Evolutionary conservation across 805 yeast genomes (phyloP), one percentile per base, ranked within the genome.

Genomic region (Barnettozyma botsteinii): DNA sequence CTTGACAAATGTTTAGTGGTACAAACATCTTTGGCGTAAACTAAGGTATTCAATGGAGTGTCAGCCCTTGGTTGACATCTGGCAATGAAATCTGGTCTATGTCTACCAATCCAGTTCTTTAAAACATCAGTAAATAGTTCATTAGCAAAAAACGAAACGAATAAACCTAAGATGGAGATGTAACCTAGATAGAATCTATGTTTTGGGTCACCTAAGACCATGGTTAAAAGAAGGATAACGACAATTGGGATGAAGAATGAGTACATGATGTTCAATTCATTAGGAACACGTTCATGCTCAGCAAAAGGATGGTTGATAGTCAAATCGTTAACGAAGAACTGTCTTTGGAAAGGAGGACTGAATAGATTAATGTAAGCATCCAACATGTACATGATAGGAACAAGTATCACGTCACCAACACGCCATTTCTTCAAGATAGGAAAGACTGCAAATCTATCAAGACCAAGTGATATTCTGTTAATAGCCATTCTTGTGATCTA

Each of bases 51-150:
- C 15, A 64, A 50, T 1, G 88, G 81, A 0, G 89, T 71, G 36
- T 66, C 79, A 2, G 62, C 60, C 24, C 63, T 65, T 4, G 96
- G 96, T 17, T 70, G 56, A 60, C 98, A 91, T 50, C 98, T 72
- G 6, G 88, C 85, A 38, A 91, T 62, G 57, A 89, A 85, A 61
- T 91, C 98, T 0, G 98, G 98, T 44, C 98, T 70, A 46, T 82
- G 85, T 56, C 96, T 74, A 5, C 96, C 97, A 40, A 91, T 76
- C 77, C 85, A 78, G 55, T 82, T 79, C 64, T 91, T 91, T 44
- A 86, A 57, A 13, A 80, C 65, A 53, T 86, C 86, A 4, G 95
- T 85, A 37, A 83, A 53, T 22, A 81, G 65, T 31, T 77, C 69
- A 22, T 85, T 77, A 12, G 79, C 61, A 15, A 77, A 68, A 41